Percentiles rank a stretch among this genome's conserved stretches.
Evolutionary conservation across 2,329 filamentous ascomycete species (phyloP).

Genomic region (Botrytis tulipae): DNA sequence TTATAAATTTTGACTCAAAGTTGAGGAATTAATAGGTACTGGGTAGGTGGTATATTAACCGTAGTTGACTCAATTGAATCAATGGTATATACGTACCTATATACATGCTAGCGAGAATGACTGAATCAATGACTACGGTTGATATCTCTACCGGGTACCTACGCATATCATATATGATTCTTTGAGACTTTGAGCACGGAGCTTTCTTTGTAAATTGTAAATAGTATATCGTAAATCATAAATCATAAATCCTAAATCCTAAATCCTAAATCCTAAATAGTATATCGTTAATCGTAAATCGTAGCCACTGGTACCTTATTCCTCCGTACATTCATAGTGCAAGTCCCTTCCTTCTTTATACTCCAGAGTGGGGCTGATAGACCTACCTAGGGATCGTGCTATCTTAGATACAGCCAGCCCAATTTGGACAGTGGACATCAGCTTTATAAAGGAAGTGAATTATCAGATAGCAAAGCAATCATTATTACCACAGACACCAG

Average conservation of each 20-base stretch:
- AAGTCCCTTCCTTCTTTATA: slow-evolving; percentile 7
- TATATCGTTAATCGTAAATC: too few relatives aligned
- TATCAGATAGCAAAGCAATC: not conserved
- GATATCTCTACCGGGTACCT: not conserved
- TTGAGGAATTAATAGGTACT: not conserved
- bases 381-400: not conserved
- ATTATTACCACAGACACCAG: not conserved
- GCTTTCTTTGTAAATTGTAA: not conserved
- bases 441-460: not conserved
- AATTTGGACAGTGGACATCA: not conserved
- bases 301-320: not conserved
- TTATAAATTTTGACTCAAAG: not conserved
- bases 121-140: not conserved
- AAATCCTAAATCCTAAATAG: too few relatives aligned
- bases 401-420: not conserved
- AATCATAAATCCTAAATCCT: too few relatives aligned
- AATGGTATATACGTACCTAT: too few relatives aligned
- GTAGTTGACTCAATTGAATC: not conserved
- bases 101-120: not conserved
- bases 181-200: not conserved
- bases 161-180: not conserved
- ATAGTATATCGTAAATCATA: too few relatives aligned
- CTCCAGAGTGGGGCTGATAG: slow-evolving; percentile 3
- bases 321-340: not conserved
- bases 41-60: not conserved